Conservation (phyloP, 345 rosid species). For the Arabis alpina region DNA sequence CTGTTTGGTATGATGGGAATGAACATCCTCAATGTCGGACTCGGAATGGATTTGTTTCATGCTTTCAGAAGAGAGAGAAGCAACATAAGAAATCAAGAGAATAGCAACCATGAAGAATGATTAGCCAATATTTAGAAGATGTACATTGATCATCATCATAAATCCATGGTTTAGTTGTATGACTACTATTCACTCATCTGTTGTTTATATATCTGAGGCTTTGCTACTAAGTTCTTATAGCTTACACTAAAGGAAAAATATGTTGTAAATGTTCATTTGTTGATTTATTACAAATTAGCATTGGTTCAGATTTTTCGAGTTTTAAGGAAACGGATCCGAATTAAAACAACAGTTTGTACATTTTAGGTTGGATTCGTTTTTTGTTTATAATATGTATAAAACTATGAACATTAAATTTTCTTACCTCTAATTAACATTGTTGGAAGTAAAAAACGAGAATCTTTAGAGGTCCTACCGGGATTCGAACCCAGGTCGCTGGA, state of each 20-base stretch:
- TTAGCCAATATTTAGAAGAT: background rate
- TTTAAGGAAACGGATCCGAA: too few species aligned
- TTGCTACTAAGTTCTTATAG: background rate
- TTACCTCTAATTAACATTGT: too few species aligned
- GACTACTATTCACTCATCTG: background rate
- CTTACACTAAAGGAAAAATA: background rate
- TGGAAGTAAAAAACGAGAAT: too few species aligned
- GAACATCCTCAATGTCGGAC: conserved; percentile 73
- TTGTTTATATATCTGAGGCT: conserved; percentile 13
- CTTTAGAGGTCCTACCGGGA: conserved; percentile 80
- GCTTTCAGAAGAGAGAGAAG: conserved; percentile 73
- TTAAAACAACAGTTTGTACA: too few species aligned
- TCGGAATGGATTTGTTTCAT: conserved; percentile 75
- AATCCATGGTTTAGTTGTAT: conserved; percentile 21
- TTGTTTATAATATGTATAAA: too few species aligned
- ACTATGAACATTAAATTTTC: too few species aligned
- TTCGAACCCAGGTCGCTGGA: conserved; percentile 99
- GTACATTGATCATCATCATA: background rate
- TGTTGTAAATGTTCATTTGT: too few species aligned
- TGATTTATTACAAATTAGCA: too few species aligned
- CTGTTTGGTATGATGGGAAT: conserved; percentile 85
- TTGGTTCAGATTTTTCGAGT: too few species aligned
- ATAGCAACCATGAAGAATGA: conserved; percentile 30
- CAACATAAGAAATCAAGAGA: conserved; percentile 34
- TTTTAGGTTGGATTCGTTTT: too few species aligned